Evolutionary conservation across 2,329 filamentous ascomycete species (phyloP).

Genomic region (Ceratocystis ficicola): DNA sequence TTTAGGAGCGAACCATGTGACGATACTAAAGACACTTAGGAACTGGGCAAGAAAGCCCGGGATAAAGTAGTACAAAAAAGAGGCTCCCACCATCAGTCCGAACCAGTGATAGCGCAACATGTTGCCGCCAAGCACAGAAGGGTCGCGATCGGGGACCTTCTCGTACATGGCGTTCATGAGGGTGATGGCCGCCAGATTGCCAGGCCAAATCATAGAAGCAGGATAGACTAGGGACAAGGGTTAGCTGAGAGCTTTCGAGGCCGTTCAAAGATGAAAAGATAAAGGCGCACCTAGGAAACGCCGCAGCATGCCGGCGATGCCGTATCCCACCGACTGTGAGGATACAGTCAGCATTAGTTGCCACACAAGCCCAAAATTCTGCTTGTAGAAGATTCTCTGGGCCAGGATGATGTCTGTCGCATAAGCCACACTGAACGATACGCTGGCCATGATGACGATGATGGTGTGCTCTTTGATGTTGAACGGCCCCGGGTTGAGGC

Average conservation of each 20-base stretch:
- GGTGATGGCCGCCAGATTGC: conserved; percentile 51
- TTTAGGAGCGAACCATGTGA: conserved; percentile 59
- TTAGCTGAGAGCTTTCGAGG: not conserved
- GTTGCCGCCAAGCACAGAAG: conserved; percentile 46
- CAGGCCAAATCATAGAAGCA: conserved; percentile 64
- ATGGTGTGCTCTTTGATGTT: conserved; percentile 59
- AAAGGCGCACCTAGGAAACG: conserved; percentile 43
- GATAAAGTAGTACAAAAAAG: conserved; percentile 57
- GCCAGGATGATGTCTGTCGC: conserved; percentile 63
- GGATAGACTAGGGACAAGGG: conserved; percentile 39
- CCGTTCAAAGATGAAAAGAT: not conserved
- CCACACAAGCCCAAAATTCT: conserved; percentile 54
- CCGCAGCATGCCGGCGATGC: conserved; percentile 55
- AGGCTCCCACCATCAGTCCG: conserved; percentile 41
- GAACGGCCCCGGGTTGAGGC: conserved; percentile 55
- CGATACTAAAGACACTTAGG: conserved; percentile 57
- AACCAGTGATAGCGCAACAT: conserved; percentile 58
- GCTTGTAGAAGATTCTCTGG: conserved; percentile 58
- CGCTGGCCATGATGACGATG: conserved; percentile 59
- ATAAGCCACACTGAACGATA: conserved; percentile 57
- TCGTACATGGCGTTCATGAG: conserved; percentile 66
- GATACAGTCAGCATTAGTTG: conserved; percentile 55
- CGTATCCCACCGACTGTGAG: conserved; percentile 57
- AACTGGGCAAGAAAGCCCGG: conserved; percentile 58
- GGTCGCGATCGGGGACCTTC: conserved; percentile 38